These are phyloP conservation scores for Castanea sativa DNA, from an alignment of 306 rosid genomes.

Conservation along the genomic window DNA sequence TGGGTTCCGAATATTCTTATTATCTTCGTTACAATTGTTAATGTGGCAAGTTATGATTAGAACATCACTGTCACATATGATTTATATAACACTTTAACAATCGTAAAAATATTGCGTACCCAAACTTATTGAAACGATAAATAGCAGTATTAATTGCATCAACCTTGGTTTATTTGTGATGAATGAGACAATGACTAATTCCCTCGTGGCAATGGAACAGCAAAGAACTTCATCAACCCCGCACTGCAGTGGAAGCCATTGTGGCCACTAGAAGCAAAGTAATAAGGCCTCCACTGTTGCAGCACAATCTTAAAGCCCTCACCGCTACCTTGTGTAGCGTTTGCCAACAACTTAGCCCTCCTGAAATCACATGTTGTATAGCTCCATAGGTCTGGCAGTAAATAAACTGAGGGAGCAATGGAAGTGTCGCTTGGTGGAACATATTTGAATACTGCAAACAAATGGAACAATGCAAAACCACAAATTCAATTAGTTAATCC, in stretches of 20 bases:
- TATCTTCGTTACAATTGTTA: not conserved
- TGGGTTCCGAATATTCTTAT: too few relatives aligned
- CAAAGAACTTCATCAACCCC: constrained; percentile 50
- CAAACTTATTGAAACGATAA: too few relatives aligned
- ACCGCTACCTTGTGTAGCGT: constrained; percentile 30
- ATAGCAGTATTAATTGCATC: too few relatives aligned
- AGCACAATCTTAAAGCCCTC: constrained; percentile 42
- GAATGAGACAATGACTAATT: not conserved
- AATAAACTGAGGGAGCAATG: constrained; percentile 36
- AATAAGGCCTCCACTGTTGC: constrained; percentile 45
- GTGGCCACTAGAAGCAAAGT: constrained; percentile 48
- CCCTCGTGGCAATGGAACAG: constrained; percentile 29
- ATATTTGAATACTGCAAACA: constrained; percentile 52
- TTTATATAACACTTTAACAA: too few relatives aligned
- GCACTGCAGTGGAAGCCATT: constrained; percentile 45
- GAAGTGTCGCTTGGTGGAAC: constrained; percentile 20
- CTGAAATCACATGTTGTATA: constrained; percentile 45
- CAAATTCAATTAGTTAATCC: too few relatives aligned
- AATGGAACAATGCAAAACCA: too few relatives aligned
- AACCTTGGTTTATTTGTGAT: too few relatives aligned
- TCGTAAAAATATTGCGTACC: too few relatives aligned
- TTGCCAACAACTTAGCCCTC: constrained; percentile 45
- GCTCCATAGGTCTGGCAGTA: constrained; percentile 46
- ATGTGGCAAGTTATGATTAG: too few relatives aligned
- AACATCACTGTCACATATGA: too few relatives aligned